A percentile compares a stretch with the other conserved stretches of the same genome.
Evolutionary conservation across 192 early-diverging fungal species (phyloP).

Genomic region (Paraglomus brasilianum): DNA sequence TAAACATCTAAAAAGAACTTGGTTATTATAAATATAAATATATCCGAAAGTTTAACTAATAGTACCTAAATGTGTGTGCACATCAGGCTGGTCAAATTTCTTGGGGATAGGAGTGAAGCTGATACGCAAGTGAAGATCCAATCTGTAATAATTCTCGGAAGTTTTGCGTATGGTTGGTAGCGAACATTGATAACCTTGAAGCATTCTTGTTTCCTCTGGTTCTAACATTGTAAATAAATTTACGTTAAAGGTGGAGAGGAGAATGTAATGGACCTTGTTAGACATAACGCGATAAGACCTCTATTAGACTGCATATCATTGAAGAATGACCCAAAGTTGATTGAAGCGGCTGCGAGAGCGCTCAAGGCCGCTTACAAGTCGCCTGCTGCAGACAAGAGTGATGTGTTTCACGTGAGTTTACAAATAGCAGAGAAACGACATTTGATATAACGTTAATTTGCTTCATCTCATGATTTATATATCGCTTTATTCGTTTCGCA

Average conservation of each 20-base stretch:
- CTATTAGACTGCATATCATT: constrained; percentile 49
- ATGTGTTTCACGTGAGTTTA: constrained; percentile 47
- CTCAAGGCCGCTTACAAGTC: constrained; percentile 65
- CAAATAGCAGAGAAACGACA: too few species aligned
- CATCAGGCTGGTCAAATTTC: constrained; percentile 57
- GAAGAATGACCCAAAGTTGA: constrained; percentile 47
- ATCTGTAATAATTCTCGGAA: constrained; percentile 65
- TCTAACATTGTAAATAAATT: not conserved
- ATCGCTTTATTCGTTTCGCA: not conserved
- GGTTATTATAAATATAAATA: not conserved
- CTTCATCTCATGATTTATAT: not conserved
- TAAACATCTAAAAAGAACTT: constrained; percentile 16
- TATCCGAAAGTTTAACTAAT: too few species aligned
- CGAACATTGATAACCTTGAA: not conserved
- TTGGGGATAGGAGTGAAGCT: constrained; percentile 37
- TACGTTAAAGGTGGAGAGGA: constrained; percentile 52
- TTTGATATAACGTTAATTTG: not conserved
- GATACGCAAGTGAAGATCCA: constrained; percentile 55
- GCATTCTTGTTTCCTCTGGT: not conserved
- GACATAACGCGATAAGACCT: constrained; percentile 56
- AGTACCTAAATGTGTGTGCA: too few species aligned
- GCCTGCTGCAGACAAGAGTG: constrained; percentile 49
- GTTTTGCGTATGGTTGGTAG: constrained; percentile 62
- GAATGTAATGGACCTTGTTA: constrained; percentile 57
- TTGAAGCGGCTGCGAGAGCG: constrained; percentile 68